These are phyloP conservation scores for Ophiostoma novo-ulmi DNA, from an alignment of 2,329 filamentous ascomycete species.

Conservation along the genomic window DNA sequence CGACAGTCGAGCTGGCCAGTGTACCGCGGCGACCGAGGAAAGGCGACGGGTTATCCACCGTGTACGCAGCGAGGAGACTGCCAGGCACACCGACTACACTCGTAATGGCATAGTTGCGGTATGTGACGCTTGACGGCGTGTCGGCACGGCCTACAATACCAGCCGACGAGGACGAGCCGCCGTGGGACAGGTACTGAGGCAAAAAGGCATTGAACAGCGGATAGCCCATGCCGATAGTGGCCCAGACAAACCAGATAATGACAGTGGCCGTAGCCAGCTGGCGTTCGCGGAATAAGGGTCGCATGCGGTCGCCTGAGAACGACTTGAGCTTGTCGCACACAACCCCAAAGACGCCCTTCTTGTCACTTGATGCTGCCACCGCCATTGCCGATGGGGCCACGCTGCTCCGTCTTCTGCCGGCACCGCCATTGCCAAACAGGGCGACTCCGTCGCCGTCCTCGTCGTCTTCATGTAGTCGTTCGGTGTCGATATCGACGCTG, in stretches of 20 bases:
- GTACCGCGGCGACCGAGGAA: conserved; percentile 66
- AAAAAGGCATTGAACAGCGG: conserved; percentile 86
- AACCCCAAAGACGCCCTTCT: conserved; percentile 31
- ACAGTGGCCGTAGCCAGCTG: conserved; percentile 48
- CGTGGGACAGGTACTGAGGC: conserved; percentile 73
- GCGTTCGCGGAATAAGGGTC: conserved; percentile 57
- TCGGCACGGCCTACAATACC: conserved; percentile 32
- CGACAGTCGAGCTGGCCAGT: conserved; percentile 60
- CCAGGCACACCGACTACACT: conserved; percentile 72
- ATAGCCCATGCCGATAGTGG: conserved; percentile 78
- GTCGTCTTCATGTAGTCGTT: not conserved
- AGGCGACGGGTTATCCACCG: conserved; percentile 60
- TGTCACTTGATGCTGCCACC: not conserved
- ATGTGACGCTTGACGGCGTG: conserved; percentile 47
- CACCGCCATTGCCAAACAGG: conserved; percentile 20
- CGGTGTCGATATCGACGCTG: conserved; percentile 13
- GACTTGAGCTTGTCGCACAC: conserved; percentile 56
- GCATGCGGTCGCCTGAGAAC: conserved; percentile 63
- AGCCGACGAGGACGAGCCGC: conserved; percentile 35
- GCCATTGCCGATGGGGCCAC: not conserved
- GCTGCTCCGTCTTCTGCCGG: not conserved
- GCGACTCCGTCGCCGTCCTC: conserved; percentile 10
- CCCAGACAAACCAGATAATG: conserved; percentile 74
- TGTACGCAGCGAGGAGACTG: conserved; percentile 66
- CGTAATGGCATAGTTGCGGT: conserved; percentile 79